Base-by-base conservation (phyloP, 2,329 filamentous ascomycete species). In the Ophiosphaerella herpotricha region DNA sequence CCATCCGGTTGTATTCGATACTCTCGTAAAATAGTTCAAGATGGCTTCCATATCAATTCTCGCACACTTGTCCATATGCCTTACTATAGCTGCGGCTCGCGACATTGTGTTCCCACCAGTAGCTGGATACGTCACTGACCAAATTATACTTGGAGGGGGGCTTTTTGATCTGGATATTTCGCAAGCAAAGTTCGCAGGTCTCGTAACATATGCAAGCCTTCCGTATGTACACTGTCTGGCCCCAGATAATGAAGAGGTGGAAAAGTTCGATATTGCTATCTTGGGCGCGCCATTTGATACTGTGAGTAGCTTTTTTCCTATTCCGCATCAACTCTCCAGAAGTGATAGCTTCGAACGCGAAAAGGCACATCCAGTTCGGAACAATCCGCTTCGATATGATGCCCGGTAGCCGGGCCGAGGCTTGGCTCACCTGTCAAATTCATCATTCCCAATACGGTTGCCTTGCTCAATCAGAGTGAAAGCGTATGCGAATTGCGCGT, bases 271-370 rank as follows among this genome's bases (percentile, higher is more conserved):
- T 55, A 79, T 81, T 55, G 78, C 77, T 3, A 73, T 80, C 33
- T 40, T 80, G 2, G 78, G 78, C 7, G 78, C 78, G 12, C 77
- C 77, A 0, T 80, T 80, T 53, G 78, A 80, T 57, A 80, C 78
- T 5, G 76, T 76, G 57, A 52, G 72, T 71, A 24, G 33, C 14
- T 8, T 11, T 33, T 36, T 4, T 16, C 11, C 6, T 35, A 8
- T 36, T 26, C 11, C 33, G 3, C 2, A 16, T 13, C 32, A 11
- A 31, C 13, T 18, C 14, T 12, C 8, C 5, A 16, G 34, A 14
- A 9, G 34, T 13, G 9, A 24, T 29, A 29, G 18, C 18, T 21
- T 21, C 18, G 4, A 21, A 21, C 18, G 18, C 18, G 4, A 21
- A 4, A 21, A 3, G 18, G 18, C 18, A 21, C 4, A 21, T 21